Base-by-base conservation (phyloP, 2,329 filamentous ascomycete genomes). In the Myriosclerotinia duriaeana region DNA sequence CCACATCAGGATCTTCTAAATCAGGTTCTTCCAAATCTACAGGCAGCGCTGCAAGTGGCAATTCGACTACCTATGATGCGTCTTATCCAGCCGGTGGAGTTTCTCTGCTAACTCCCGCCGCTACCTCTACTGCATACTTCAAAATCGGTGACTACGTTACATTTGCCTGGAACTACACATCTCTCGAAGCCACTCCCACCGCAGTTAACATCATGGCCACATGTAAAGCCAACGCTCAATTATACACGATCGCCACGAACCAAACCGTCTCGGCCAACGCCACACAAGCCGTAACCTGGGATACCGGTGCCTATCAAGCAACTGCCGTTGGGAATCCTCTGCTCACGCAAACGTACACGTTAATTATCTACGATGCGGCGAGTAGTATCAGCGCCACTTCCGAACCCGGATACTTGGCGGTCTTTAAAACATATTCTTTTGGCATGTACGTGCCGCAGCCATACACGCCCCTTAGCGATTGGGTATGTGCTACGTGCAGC, bases 131-230 rank as follows among this genome's bases (percentile, higher is more conserved):
- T 12, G 79, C 82, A 67, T 80, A 87, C 52, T 88, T 85, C 80
- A 85, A 85, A 73, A 85, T 89, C 68, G 83, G 84, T 68, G 82
- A 87, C 67, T 73, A 79, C 54, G 78, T 88, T 53, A 88, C 85
- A 17, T 86, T 84, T 77, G 81, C 78, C 56, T 89, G 86, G 86
- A 89, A 89, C 78, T 89, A 88, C 78, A 89, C 87, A 4, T 83
- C 82, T 54, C 76, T 89, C 40, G 79, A 81, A 65, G 85, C 78
- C 36, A 83, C 80, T 1, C 87, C 87, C 2, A 86, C 84, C 3
- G 86, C 85, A 52, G 74, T 89, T 66, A 85, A 89, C 70, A 79
- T 89, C 17, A 76, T 87, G 66, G 79, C 86, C 44, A 85, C 83
- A 70, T 87, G 84, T 78, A 82, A 82, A 52, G 76, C 76, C 9